These are phyloP conservation scores for Claviceps spartinae DNA, from an alignment of 2,329 filamentous ascomycete species.

Conservation along the genomic window DNA sequence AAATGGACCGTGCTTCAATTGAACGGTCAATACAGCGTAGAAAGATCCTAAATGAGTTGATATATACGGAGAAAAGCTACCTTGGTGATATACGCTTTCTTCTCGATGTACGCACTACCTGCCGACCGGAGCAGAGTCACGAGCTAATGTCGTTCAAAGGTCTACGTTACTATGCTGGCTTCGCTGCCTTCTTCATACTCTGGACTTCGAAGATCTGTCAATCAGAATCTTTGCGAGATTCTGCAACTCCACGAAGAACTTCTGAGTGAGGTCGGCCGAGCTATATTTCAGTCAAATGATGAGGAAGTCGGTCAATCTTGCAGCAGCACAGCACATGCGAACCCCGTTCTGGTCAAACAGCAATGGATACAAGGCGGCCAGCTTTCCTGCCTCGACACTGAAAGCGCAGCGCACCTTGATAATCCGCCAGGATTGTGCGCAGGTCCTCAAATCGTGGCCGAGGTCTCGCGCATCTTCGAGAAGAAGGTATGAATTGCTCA, in stretches of 20 bases:
- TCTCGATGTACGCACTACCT: constrained; percentile 51
- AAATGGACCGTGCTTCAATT: constrained; percentile 53
- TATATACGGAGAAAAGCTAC: constrained; percentile 78
- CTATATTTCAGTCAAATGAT: constrained; percentile 56
- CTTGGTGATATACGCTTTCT: constrained; percentile 77
- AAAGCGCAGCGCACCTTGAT: constrained; percentile 21
- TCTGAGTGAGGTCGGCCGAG: constrained; percentile 56
- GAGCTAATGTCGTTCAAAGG: constrained; percentile 29
- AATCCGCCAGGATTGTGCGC: constrained; percentile 27
- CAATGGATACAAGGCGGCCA: not conserved
- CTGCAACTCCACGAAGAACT: constrained; percentile 74
- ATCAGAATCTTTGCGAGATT: constrained; percentile 66
- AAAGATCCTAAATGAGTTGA: constrained; percentile 70
- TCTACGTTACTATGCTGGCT: constrained; percentile 62
- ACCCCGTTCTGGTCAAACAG: not conserved
- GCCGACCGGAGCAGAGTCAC: not conserved
- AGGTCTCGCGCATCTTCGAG: constrained; percentile 47
- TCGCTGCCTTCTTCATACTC: constrained; percentile 53
- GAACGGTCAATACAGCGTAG: constrained; percentile 63
- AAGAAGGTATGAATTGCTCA: constrained; percentile 33
- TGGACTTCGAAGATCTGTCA: constrained; percentile 57
- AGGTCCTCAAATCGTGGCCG: constrained; percentile 44
- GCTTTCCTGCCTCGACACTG: constrained; percentile 18
- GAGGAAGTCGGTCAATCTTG: constrained; percentile 32
- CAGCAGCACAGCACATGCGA: constrained; percentile 30